Conservation (phyloP, 306 rosid species). For the Quercus berberidifolia region DNA sequence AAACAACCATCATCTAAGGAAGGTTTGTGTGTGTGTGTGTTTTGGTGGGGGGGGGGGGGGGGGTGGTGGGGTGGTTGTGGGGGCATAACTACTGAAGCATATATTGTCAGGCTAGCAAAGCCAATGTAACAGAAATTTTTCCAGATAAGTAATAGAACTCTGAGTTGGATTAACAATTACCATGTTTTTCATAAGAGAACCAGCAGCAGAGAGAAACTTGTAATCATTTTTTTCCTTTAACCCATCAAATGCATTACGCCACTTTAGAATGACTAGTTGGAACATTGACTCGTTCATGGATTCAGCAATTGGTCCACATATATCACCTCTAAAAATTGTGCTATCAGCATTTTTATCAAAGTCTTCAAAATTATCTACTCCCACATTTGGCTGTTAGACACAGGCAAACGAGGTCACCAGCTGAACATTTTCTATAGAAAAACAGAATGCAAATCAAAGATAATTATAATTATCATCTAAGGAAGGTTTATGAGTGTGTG, state of each 20-base stretch:
- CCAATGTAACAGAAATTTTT: not conserved
- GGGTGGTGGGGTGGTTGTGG: too few relatives aligned
- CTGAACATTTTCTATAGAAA: too few relatives aligned
- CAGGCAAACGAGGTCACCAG: too few relatives aligned
- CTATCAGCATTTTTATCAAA: too few relatives aligned
- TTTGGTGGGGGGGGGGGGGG: too few relatives aligned
- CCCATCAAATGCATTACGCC: constrained; percentile 77
- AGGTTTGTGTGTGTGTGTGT: too few relatives aligned
- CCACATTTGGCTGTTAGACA: too few relatives aligned
- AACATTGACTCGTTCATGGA: constrained; percentile 82
- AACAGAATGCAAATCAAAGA: too few relatives aligned
- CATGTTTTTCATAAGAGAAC: constrained; percentile 87
- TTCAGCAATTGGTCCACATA: constrained; percentile 91
- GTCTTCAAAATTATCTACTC: too few relatives aligned
- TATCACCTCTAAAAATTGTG: too few relatives aligned
- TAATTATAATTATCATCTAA: too few relatives aligned
- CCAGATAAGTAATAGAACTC: too few relatives aligned
- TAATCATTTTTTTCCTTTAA: constrained; percentile 78
- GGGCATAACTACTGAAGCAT: not conserved
- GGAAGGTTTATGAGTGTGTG: not conserved
- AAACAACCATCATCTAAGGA: not conserved
- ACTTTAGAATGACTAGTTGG: constrained; percentile 62
- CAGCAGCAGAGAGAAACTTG: constrained; percentile 85
- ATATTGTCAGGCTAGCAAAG: not conserved
- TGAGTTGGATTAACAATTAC: constrained; percentile 36